Conservation (phyloP, 305 asterid species). For the Fraxinus greggii region DNA sequence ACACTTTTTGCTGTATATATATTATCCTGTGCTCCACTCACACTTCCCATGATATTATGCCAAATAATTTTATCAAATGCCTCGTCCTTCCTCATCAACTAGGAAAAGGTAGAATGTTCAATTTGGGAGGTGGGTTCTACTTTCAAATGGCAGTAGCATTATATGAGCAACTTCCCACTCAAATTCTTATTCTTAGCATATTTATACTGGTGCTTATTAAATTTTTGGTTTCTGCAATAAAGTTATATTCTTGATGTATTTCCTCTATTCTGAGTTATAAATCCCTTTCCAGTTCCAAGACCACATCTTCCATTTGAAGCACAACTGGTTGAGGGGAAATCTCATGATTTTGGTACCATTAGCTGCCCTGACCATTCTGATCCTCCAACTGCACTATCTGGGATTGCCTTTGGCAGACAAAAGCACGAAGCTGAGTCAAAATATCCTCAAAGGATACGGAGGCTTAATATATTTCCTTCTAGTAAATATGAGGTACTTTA, state of each 20-base stretch:
- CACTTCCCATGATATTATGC: background rate
- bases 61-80: background rate
- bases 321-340: constrained; percentile 87
- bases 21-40: constrained; percentile 2
- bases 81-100: constrained; percentile 8
- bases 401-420: constrained; percentile 67
- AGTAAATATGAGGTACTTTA: constrained; percentile 80
- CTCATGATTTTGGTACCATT: constrained; percentile 87
- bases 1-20: background rate
- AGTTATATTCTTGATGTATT: background rate
- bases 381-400: constrained; percentile 52
- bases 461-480: constrained; percentile 90
- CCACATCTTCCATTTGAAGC: constrained; percentile 94
- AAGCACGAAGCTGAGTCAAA: constrained; percentile 88
- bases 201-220: background rate
- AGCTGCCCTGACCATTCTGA: constrained; percentile 87
- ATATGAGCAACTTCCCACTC: constrained; percentile 13
- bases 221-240: background rate
- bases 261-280: constrained; percentile 24
- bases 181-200: background rate
- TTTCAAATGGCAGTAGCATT: constrained; percentile 15
- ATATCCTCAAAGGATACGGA: constrained; percentile 87
- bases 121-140: constrained; percentile 12
- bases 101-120: background rate
- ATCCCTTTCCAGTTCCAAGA: constrained; percentile 73